These are phyloP conservation scores for Priceomyces haplophilus DNA, from an alignment of 805 yeast species.

Conservation along the genomic window DNA sequence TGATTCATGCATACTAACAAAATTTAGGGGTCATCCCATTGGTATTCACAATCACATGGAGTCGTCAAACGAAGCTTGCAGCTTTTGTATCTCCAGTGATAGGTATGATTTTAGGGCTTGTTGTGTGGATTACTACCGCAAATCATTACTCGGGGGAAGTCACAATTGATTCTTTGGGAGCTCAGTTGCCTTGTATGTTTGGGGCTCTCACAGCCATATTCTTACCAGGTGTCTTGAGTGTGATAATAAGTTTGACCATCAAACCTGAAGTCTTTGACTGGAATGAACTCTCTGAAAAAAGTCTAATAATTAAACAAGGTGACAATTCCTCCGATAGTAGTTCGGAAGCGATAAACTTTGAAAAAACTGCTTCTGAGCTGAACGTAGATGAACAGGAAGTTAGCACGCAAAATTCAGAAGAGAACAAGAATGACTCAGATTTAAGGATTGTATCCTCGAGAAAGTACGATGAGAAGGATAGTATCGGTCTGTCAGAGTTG, in stretches of 20 bases:
- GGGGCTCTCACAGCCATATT: slow-evolving; percentile 33
- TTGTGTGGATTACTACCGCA: slow-evolving; percentile 31
- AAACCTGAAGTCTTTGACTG: slow-evolving; percentile 30
- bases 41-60: slow-evolving; percentile 33
- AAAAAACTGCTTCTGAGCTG: too few species aligned
- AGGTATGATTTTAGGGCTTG: slow-evolving; percentile 27
- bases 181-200: slow-evolving; percentile 32
- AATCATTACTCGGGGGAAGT: slow-evolving; percentile 24
- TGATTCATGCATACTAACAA: not conserved
- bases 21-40: slow-evolving; percentile 26
- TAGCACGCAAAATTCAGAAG: not conserved
- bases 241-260: slow-evolving; percentile 22
- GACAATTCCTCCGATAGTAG: not conserved
- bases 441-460: not conserved
- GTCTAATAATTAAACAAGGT: slow-evolving; percentile 12
- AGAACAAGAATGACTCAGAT: too few species aligned
- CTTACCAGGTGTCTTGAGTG: slow-evolving; percentile 28
- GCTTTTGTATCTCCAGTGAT: slow-evolving; percentile 29
- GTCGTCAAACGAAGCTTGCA: slow-evolving; percentile 25
- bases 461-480: not conserved
- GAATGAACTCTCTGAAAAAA: slow-evolving; percentile 20
- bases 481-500: not conserved
- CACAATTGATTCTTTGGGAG: slow-evolving; percentile 23
- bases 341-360: not conserved
- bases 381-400: slow-evolving; percentile 6